phyloP scores from a whole-genome alignment of 2,329 filamentous ascomycete species.

The Raffaelea ambrosiae region DNA sequence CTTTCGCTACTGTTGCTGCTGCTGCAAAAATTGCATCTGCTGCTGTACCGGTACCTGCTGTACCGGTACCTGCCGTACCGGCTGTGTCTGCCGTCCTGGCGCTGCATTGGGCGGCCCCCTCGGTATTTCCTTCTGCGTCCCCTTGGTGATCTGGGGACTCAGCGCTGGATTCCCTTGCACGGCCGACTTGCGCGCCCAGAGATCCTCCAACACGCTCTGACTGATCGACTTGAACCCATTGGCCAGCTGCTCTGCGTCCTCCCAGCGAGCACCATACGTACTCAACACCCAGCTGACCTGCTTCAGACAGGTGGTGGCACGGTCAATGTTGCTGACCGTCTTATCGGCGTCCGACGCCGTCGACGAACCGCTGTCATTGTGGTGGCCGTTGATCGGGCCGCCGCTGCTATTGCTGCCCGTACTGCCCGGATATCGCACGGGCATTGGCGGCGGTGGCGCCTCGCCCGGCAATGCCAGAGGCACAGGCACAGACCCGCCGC shows the following conservation, averaged over 20 bases:
- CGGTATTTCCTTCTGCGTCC: no score
- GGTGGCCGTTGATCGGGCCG: not conserved
- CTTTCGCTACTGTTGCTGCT: slow-evolving; percentile 5
- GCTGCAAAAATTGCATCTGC: slow-evolving; percentile 7
- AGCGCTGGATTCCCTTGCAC: not conserved
- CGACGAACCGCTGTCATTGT: not conserved
- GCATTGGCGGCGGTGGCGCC: slow-evolving; percentile 44
- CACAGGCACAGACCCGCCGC: slow-evolving; percentile 31
- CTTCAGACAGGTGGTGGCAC: slow-evolving; percentile 47
- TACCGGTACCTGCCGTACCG: no score
- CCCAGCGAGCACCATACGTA: slow-evolving; percentile 53
- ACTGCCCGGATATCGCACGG: slow-evolving; percentile 20
- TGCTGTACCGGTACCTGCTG: no score
- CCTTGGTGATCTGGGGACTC: not conserved
- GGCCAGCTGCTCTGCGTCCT: slow-evolving; percentile 44
- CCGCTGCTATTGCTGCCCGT: slow-evolving; percentile 11
- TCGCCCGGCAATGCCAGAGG: slow-evolving; percentile 35
- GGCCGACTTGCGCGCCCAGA: slow-evolving; percentile 28
- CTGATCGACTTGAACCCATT: slow-evolving; percentile 44
- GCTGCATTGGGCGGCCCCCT: no score
- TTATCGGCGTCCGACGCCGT: not conserved
- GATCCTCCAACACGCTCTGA: slow-evolving; percentile 31
- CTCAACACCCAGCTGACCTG: slow-evolving; percentile 44
- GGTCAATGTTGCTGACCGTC: slow-evolving; percentile 40
- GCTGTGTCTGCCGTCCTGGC: no score